Base-by-base conservation (phyloP, 345 rosid genomes). In the Citrus maxima region DNA sequence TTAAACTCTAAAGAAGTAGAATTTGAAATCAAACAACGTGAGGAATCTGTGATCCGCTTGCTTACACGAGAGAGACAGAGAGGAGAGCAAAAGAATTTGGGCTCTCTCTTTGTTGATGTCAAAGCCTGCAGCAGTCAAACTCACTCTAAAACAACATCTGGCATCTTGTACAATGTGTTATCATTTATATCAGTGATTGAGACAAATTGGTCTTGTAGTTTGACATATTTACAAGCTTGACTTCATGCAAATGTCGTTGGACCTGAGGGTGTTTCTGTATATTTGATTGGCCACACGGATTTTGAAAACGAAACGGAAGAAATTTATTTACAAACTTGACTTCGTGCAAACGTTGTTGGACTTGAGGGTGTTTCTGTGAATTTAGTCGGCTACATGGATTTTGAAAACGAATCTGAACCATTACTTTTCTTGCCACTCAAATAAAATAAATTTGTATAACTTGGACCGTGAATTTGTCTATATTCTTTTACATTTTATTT, bases 41-140 rank as follows among this genome's bases (percentile, higher is more conserved):
- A 56, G 68, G 75, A 73, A 73, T 77, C 78, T 19, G 22, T 0
- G 18, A 73, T 59, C 62, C 12, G 35, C 71, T 34, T 77, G 77
- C 80, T 10, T 19, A 54, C 22, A 18, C 56, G 56, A 51, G 51
- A 46, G 1, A 46, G 1, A 42, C 0, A 46, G 51, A 46, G 5
- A 13, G n/a, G 62, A 42, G 56, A 19, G 49, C 18, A 40, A 30
- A 35, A 72, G 32, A 10, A 13, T 28, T 74, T 67, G 30, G 62
- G 2, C 61, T 37, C 71, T 30, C 62, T 13, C 46, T 7, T 35
- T 1, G 71, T 60, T 46, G 21, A 32, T 28, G 75, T 27, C 66
- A 18, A 67, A 54, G 66, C 35, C 37, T 59, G 70, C 70, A 3
- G 65, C 65, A 0, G 66, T n/a, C 61, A 46, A 40, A 22, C 51